Evolutionary conservation across 768 basidiomycete species (phyloP).

Genomic region (Suillus lakei): DNA sequence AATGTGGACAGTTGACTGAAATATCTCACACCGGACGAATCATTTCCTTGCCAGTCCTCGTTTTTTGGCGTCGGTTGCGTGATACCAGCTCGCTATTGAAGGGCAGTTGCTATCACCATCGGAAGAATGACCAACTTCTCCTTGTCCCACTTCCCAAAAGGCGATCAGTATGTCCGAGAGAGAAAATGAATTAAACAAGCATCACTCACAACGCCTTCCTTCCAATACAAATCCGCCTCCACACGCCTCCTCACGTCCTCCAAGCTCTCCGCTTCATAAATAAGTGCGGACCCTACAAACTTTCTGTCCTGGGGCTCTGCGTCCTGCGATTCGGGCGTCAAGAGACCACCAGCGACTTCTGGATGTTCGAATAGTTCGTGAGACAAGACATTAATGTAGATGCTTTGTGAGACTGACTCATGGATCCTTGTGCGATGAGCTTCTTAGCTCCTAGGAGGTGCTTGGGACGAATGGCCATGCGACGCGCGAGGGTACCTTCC

Average conservation of each 20-base stretch:
- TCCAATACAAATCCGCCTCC: conserved; percentile 50
- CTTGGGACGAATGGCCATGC: conserved; percentile 55
- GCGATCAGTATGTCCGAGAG: conserved; percentile 4
- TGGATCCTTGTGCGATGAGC: conserved; percentile 45
- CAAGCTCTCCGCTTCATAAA: conserved; percentile 57
- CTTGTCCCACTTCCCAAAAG: conserved; percentile 56
- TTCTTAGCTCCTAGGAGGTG: conserved; percentile 56
- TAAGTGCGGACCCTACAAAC: conserved; percentile 62
- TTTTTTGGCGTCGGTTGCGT: conserved; percentile 29
- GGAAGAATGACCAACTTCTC: conserved; percentile 57
- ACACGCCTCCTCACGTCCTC: conserved; percentile 47
- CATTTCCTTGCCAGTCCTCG: conserved; percentile 6
- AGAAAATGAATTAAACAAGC: background rate
- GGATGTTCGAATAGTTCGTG: conserved; percentile 20
- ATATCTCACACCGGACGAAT: background rate
- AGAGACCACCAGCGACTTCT: conserved; percentile 63
- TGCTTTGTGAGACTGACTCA: conserved; percentile 47
- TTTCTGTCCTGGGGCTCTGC: conserved; percentile 52
- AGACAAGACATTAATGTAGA: conserved; percentile 12
- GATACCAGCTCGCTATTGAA: conserved; percentile 28
- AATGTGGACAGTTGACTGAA: too few species aligned
- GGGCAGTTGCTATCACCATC: conserved; percentile 43
- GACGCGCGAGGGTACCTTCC: conserved; percentile 56
- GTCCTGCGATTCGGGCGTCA: conserved; percentile 61
- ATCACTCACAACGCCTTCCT: conserved; percentile 44